Percentiles rank a stretch among this genome's conserved stretches.
Evolutionary conservation across 1,284 basidiomycete species (phyloP).

Genomic region (Trametes sp.): DNA sequence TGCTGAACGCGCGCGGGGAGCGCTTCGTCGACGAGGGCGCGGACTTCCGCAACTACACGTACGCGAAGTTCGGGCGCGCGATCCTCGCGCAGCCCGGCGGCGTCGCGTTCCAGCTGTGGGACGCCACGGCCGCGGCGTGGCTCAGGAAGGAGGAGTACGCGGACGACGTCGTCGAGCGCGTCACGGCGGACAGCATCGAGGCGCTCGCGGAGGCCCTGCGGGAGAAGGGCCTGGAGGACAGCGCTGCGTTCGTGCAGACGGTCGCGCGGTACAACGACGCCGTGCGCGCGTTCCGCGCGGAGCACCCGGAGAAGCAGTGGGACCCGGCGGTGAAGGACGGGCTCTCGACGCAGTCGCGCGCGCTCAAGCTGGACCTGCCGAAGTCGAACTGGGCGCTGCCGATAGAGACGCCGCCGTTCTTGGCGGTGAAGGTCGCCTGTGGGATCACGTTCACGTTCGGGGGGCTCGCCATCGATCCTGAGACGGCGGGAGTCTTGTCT

Average conservation of each 20-base stretch:
- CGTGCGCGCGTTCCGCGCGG: slow-evolving; percentile 46
- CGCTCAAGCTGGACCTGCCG: slow-evolving; percentile 43
- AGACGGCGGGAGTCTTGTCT: slow-evolving; percentile 58
- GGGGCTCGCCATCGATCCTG: slow-evolving; percentile 64
- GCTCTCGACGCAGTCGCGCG: slow-evolving; percentile 53
- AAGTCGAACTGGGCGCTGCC: slow-evolving; percentile 70
- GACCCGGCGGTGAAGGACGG: slow-evolving; percentile 71
- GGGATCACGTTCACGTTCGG: slow-evolving; percentile 79
- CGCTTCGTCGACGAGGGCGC: slow-evolving; percentile 76
- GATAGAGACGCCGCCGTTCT: slow-evolving; percentile 58
- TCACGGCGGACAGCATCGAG: slow-evolving; percentile 56
- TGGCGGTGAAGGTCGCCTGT: slow-evolving; percentile 72
- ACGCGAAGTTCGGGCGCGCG: slow-evolving; percentile 68
- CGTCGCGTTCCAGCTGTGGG: slow-evolving; percentile 70
- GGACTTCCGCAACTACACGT: slow-evolving; percentile 76
- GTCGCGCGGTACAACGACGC: slow-evolving; percentile 60
- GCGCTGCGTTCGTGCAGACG: slow-evolving; percentile 52
- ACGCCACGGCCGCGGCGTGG: slow-evolving; percentile 50
- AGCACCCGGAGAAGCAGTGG: slow-evolving; percentile 51
- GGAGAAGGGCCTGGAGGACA: slow-evolving; percentile 54
- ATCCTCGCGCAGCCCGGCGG: slow-evolving; percentile 65
- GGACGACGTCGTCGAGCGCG: slow-evolving; percentile 62
- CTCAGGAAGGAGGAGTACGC: slow-evolving; percentile 71
- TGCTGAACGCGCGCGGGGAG: slow-evolving; percentile 62
- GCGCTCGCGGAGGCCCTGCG: slow-evolving; percentile 58